Evolutionary conservation across 2,329 filamentous ascomycete species (phyloP).

Genomic region (Fusarium paranaense): DNA sequence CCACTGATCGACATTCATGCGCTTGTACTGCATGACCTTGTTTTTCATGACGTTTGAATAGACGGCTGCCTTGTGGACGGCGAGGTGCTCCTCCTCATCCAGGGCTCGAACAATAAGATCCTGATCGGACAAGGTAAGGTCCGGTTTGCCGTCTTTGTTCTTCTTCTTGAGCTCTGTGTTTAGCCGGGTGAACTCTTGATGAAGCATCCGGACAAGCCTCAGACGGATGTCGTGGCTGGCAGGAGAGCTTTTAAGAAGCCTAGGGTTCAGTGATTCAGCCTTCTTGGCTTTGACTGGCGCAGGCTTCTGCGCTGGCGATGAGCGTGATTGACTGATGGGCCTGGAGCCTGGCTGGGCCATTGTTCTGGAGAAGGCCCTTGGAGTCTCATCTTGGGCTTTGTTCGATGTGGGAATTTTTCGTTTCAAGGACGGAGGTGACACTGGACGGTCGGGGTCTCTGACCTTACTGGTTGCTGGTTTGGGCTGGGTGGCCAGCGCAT

Average conservation of each 20-base stretch:
- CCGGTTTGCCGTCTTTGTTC: constrained; percentile 59
- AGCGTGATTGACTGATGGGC: constrained; percentile 29
- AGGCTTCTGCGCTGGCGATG: constrained; percentile 28
- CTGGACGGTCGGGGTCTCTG: constrained; percentile 43
- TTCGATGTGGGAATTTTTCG: constrained; percentile 29
- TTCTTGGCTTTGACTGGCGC: constrained; percentile 42
- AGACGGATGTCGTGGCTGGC: constrained; percentile 67
- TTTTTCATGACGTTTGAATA: constrained; percentile 90
- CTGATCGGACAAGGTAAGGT: constrained; percentile 70
- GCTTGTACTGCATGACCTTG: constrained; percentile 79
- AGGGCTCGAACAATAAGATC: constrained; percentile 76
- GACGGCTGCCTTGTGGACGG: constrained; percentile 73
- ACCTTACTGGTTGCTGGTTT: constrained; percentile 21
- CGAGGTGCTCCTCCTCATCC: constrained; percentile 83
- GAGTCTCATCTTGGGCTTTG: constrained; percentile 11
- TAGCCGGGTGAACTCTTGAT: constrained; percentile 73
- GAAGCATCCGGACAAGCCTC: constrained; percentile 71
- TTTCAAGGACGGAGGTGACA: constrained; percentile 51
- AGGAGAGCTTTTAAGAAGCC: constrained; percentile 69
- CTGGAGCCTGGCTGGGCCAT: not conserved
- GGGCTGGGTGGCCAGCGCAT: not conserved
- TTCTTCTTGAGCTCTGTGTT: constrained; percentile 71
- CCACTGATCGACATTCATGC: constrained; percentile 81
- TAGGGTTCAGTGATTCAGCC: constrained; percentile 73
- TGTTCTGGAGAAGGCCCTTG: constrained; percentile 13